Evolutionary conservation across 2,329 filamentous ascomycete species (phyloP), one percentile per base, ranked within the genome.

Genomic region (Botryotinia convoluta): DNA sequence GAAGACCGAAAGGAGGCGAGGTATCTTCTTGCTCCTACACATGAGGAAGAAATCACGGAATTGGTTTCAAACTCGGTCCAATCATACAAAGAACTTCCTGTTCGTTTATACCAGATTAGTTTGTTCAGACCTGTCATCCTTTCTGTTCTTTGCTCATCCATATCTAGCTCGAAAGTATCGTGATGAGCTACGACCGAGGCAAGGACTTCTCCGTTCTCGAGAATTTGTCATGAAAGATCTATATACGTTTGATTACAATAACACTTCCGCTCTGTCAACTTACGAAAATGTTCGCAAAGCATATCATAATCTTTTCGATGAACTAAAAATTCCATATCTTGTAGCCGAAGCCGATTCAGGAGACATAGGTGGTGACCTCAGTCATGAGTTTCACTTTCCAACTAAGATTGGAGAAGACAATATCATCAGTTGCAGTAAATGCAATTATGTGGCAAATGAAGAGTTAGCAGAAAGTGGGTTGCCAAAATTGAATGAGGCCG

Each of bases 211-310:
- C 14, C 90, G 96, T 16, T 92, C 93, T 0, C 90, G 94, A 75
- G 96, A 99, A 80, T 99, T 99, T 79, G 84, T 94, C 77, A 99
- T 99, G 96, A 99, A 99, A 82, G 96, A 99, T 82, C 87, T 99
- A 1, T 99, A 99, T 81, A 98, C 95, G 0, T 99, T 99, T 80
- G 96, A 99, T 80, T 84, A 87, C 51, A 91, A 87, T 6, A 81
- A 86, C 0, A 83, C 88, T 39, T 84, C 88, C n/a, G 95, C 95
- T 1, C 84, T 95, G n/a, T 83, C 88, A 68, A 97, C 95, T 0
- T 99, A 99, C 78, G 83, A 89, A 10, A 84, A 90, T 60, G 94
- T 97, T 4, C 89, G 92, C 68, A 81, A 82, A 54, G 92, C 92
- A 2, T 99, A 99, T 81, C 86, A 85, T 20, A 86, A 86, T 29